Base-by-base conservation (phyloP, 176 grass and related monocot genomes). In the Otatea glauca region DNA sequence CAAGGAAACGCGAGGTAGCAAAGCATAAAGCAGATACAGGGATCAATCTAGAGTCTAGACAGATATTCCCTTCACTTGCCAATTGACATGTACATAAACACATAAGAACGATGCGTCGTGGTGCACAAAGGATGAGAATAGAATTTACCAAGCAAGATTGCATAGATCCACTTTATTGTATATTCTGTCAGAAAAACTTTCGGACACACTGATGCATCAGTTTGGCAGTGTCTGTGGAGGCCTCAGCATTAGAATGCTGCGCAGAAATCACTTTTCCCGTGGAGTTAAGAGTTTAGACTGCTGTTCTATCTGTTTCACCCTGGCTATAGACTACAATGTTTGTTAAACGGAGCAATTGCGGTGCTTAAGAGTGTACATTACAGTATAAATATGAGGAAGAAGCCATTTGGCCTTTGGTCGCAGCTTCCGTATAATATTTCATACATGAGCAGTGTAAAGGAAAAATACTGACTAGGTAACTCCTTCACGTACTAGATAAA, bases 131-230 rank as follows among this genome's bases (percentile, higher is more conserved):
- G 74, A 69, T 77, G 64, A 24, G 24, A 23, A 43, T 10, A 69
- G 9, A 77, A 74, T 29, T 20, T 37, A 53, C 43, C 27, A 41
- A 51, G 32, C 55, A 43, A 56, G 12, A 10, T 66, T 74, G 10
- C 32, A 82, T 77, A 9, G 21, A 69, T 76, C 65, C 51, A 82
- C 4, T 82, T 76, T 74, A 76, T 60, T 61, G 43, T 29, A 29
- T 71, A 49, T 39, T 34, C 9, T 37, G 29, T 35, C 17, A 9
- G 18, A 29, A 50, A 44, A 35, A 49, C 15, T 49, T 79, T 1
- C 17, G 27, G 13, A 32, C 59, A 72, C 32, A 27, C 9, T 4
- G 13, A 41, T 14, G 39, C 55, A 6, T 58, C 18, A 23, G 5
- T n/a, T 58, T 5, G 0, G 11, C 21, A 27, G 29, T 29, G 54